Evolutionary conservation across 139 green algal species (phyloP).

Genomic region (Auxenochlorella pyrenoidosa): DNA sequence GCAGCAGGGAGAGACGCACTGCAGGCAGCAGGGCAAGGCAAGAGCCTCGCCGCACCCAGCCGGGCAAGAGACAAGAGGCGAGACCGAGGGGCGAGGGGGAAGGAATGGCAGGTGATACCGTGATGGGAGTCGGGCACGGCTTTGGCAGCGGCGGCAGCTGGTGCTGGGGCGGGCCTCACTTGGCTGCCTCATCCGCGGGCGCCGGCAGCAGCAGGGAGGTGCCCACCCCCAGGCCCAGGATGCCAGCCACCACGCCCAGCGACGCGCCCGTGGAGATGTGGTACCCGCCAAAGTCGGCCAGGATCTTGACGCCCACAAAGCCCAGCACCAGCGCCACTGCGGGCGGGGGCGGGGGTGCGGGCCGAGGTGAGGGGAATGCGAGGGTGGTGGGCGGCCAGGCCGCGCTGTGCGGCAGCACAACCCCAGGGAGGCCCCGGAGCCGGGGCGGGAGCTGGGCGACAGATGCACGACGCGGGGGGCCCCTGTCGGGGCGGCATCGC

Average conservation of each 20-base stretch:
- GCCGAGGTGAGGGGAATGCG: background rate
- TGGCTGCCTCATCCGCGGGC: background rate
- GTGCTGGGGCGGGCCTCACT: background rate
- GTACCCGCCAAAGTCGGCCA: conserved; percentile 77
- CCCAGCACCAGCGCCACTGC: conserved; percentile 85
- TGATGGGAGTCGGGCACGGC: background rate
- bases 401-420: too few species aligned
- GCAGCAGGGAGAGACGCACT: too few species aligned
- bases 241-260: conserved; percentile 75
- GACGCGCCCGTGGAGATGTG: conserved; percentile 79
- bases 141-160: background rate
- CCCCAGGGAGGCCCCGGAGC: too few species aligned
- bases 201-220: conserved; percentile 63
- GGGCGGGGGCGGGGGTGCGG: background rate
- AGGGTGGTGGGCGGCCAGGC: too few species aligned
- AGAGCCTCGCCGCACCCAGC: too few species aligned
- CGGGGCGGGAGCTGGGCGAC: too few species aligned
- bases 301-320: conserved; percentile 90
- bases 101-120: too few species aligned
- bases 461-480: too few species aligned
- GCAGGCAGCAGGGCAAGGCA: too few species aligned
- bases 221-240: conserved; percentile 77
- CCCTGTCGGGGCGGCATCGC: too few species aligned
- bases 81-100: background rate
- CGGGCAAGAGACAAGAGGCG: too few species aligned